phyloP scores from a whole-genome alignment of 495 filamentous ascomycete species.

The Haplographium delicatum region DNA sequence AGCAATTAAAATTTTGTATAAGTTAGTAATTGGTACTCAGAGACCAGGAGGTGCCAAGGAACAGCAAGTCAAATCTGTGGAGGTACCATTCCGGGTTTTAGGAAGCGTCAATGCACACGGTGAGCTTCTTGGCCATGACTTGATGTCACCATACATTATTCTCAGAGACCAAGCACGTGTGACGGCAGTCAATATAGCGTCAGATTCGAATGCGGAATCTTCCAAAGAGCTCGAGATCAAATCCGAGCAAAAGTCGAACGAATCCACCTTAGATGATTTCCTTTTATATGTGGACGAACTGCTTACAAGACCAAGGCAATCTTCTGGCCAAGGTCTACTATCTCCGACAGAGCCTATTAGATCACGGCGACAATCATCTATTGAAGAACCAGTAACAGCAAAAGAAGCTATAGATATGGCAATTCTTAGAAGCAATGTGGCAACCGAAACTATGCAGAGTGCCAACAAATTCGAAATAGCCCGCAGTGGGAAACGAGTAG shows the following conservation, averaged over 20 bases:
- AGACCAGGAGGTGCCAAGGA: slow-evolving; percentile 69
- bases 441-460: slow-evolving; percentile 53
- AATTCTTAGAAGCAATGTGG: slow-evolving; percentile 70
- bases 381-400: slow-evolving; percentile 48
- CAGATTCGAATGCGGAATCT: slow-evolving; percentile 16
- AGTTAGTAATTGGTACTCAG: slow-evolving; percentile 87
- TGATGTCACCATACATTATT: slow-evolving; percentile 90
- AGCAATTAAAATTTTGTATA: slow-evolving; percentile 90
- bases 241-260: slow-evolving; percentile 27
- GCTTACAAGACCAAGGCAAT: slow-evolving; percentile 55
- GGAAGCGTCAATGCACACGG: slow-evolving; percentile 73
- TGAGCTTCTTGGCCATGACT: slow-evolving; percentile 67
- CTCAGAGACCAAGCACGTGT: slow-evolving; percentile 79
- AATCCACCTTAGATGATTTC: slow-evolving; percentile 52
- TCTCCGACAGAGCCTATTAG: slow-evolving; percentile 54
- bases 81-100: slow-evolving; percentile 91
- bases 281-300: slow-evolving; percentile 74
- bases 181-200: slow-evolving; percentile 42
- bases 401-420: slow-evolving; percentile 90
- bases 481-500: slow-evolving; percentile 78
- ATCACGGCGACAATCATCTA: slow-evolving; percentile 48
- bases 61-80: slow-evolving; percentile 83
- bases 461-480: slow-evolving; percentile 92
- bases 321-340: slow-evolving; percentile 55
- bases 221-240: slow-evolving; percentile 16